Evolutionary conservation across 495 filamentous ascomycete species (phyloP).

Genomic region (Penicillium manginii): DNA sequence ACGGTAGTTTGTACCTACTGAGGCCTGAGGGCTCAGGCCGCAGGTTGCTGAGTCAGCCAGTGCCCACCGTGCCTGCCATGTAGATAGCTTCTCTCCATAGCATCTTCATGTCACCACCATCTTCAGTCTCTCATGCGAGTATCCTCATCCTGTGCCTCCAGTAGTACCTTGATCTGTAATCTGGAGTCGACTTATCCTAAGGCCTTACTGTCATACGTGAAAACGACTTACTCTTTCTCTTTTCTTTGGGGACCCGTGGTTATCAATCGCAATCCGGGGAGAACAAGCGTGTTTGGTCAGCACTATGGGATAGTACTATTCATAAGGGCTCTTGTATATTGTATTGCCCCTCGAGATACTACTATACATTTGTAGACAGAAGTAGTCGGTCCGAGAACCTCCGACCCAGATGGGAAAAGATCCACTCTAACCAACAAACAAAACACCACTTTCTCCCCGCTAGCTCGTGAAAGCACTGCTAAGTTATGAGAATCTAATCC

Average conservation of each 20-base stretch:
- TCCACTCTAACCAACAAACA: not conserved
- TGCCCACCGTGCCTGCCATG: too few species aligned
- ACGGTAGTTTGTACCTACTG: not conserved
- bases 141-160: too few species aligned
- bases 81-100: too few species aligned
- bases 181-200: too few species aligned
- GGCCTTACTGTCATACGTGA: not conserved
- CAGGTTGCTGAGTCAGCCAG: too few species aligned
- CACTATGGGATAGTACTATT: not conserved
- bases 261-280: not conserved
- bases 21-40: too few species aligned
- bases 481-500: not conserved
- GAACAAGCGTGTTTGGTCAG: not conserved
- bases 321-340: not conserved
- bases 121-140: too few species aligned
- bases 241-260: not conserved
- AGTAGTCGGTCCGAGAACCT: not conserved
- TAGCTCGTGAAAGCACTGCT: not conserved
- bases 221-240: not conserved
- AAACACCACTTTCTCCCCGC: not conserved
- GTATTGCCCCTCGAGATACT: not conserved
- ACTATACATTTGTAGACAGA: not conserved
- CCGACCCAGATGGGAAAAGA: not conserved
- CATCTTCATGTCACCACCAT: too few species aligned
- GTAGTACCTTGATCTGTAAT: too few species aligned